These are phyloP conservation scores for Nicotiana knightiana DNA, from an alignment of 257 asterid genomes.

Conservation along the genomic window DNA sequence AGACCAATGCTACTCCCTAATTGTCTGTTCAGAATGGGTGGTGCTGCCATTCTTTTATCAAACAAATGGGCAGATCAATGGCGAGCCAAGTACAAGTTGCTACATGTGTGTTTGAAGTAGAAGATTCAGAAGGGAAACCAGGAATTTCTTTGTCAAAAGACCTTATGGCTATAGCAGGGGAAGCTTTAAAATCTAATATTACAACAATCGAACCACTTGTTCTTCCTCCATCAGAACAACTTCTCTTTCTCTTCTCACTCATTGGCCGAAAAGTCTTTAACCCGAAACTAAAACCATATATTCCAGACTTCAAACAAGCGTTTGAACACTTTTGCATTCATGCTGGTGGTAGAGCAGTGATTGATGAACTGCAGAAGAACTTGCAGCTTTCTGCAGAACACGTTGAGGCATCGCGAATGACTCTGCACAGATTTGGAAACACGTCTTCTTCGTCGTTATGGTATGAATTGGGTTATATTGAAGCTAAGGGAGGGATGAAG, in stretches of 20 bases:
- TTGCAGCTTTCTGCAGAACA: no score
- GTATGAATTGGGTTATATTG: conserved; percentile 29
- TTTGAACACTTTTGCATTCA: conserved; percentile 33
- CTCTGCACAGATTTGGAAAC: no score
- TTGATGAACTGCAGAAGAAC: conserved; percentile 29
- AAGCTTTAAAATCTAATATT: conserved; percentile 26
- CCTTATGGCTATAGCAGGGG: conserved; percentile 19
- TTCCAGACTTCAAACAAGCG: conserved; percentile 28
- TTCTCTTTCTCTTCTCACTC: conserved; percentile 12
- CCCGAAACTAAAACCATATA: conserved; percentile 10
- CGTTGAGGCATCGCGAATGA: no score
- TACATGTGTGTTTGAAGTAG: no score
- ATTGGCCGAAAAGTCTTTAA: conserved; percentile 11
- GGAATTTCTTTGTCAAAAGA: no score
- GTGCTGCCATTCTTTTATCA: no score
- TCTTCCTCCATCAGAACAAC: conserved; percentile 25
- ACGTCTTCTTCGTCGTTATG: conserved; percentile 13
- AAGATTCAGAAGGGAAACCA: no score
- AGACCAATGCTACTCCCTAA: no score
- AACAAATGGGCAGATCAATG: no score
- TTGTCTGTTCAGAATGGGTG: no score
- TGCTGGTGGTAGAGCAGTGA: conserved; percentile 35
- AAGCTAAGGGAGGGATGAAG: conserved; percentile 32
- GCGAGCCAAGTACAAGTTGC: no score
- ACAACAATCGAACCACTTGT: conserved; percentile 29